phyloP scores from a whole-genome alignment of 163 green algal genomes.

The Scenedesmus sp. region DNA sequence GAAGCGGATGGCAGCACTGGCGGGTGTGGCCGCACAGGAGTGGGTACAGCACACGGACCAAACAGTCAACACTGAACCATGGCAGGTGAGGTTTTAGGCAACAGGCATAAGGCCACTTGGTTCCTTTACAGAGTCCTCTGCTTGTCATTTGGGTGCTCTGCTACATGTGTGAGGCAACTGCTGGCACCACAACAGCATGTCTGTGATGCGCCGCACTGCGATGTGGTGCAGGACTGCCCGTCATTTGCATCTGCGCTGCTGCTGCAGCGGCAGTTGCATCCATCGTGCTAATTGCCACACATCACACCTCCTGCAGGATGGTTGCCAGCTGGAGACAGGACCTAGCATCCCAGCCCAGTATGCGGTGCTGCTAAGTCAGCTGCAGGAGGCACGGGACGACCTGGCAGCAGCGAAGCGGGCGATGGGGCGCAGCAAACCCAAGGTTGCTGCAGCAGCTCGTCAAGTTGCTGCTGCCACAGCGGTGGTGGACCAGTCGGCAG shows the following conservation, averaged over 20 bases:
- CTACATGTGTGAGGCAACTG: too few species aligned
- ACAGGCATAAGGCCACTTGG: too few species aligned
- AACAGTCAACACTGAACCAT: not conserved
- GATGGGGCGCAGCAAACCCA: constrained; percentile 19
- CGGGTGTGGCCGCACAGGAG: not conserved
- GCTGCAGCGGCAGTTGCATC: not conserved
- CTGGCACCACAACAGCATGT: too few species aligned
- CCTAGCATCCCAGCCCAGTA: not conserved
- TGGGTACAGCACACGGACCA: not conserved
- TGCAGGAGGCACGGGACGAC: not conserved
- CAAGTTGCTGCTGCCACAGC: constrained; percentile 11
- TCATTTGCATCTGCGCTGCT: not conserved
- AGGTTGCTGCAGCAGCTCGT: not conserved
- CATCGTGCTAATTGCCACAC: too few species aligned
- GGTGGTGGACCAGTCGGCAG: not conserved
- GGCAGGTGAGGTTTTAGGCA: not conserved
- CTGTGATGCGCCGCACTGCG: too few species aligned
- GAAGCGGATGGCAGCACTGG: not conserved
- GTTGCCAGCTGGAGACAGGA: not conserved
- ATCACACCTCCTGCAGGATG: not conserved
- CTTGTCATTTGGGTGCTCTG: too few species aligned
- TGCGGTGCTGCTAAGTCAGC: constrained; percentile 22
- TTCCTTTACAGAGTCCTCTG: too few species aligned
- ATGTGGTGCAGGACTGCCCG: too few species aligned
- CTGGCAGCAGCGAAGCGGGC: not conserved